Percentiles rank a stretch among this genome's conserved stretches.
Evolutionary conservation across 371 early-diverging fungal genomes (phyloP).

Genomic region (Cokeromyces recurvatus): DNA sequence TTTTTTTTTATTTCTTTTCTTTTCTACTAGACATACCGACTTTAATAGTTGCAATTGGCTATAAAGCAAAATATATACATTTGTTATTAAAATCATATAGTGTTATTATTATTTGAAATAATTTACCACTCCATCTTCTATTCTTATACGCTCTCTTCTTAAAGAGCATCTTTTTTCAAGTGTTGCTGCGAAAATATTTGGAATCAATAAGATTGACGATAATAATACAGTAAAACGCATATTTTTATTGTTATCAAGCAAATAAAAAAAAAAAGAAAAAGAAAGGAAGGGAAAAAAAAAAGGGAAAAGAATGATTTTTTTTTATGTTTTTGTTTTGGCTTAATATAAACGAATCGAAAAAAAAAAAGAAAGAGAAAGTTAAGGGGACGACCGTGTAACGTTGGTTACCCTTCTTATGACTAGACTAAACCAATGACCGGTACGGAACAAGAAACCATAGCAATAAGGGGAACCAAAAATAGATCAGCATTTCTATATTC

Average conservation of each 20-base stretch:
- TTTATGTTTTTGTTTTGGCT: background rate
- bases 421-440: too few species aligned
- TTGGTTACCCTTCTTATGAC: too few species aligned
- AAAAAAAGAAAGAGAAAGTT: background rate
- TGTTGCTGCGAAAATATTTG: constrained; percentile 14
- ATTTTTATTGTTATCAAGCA: background rate
- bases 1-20: too few species aligned
- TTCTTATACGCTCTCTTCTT: constrained; percentile 28
- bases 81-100: background rate
- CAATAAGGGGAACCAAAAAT: too few species aligned
- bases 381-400: too few species aligned
- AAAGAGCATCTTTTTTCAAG: constrained; percentile 20
- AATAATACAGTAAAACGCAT: constrained; percentile 17
- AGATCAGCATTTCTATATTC: too few species aligned
- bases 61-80: background rate
- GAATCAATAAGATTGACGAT: constrained; percentile 5
- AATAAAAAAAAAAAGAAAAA: constrained; percentile 9
- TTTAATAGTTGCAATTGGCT: constrained; percentile 24
- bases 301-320: background rate
- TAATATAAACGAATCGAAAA: background rate
- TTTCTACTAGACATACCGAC: too few species aligned
- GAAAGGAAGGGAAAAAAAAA: constrained; percentile 4
- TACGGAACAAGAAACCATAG: too few species aligned
- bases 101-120: too few species aligned
- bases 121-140: constrained; percentile 37